Evolutionary conservation across 345 rosid genomes (phyloP).

Genomic region (Aegle marmelos): DNA sequence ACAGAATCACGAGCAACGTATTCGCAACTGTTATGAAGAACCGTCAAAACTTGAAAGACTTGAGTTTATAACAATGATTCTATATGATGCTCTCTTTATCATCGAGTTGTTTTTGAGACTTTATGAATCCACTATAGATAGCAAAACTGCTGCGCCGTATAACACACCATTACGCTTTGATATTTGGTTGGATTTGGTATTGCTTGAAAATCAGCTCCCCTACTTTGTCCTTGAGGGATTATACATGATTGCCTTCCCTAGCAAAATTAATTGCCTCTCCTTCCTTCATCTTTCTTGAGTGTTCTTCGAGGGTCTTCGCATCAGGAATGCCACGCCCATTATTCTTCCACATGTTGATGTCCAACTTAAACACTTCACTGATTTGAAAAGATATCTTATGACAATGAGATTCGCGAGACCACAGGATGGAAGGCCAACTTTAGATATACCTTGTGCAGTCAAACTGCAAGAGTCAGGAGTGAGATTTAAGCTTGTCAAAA

Average conservation of each 20-base stretch:
- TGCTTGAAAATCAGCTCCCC: background rate
- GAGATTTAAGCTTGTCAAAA: background rate
- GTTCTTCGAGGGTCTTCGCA: accelerated
- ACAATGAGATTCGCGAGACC: too few species aligned
- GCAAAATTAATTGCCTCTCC: accelerated
- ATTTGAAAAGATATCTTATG: background rate
- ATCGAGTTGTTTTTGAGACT: background rate
- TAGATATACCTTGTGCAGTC: background rate
- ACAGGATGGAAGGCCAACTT: accelerated
- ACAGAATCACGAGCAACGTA: accelerated
- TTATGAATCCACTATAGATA: too few species aligned
- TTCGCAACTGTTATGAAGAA: background rate
- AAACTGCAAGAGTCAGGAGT: background rate
- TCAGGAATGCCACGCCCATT: too few species aligned
- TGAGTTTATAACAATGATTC: background rate
- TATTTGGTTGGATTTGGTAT: too few species aligned
- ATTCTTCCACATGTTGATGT: too few species aligned
- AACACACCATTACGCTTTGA: accelerated
- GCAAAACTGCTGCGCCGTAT: too few species aligned
- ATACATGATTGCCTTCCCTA: background rate
- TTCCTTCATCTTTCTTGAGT: background rate
- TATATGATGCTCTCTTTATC: background rate
- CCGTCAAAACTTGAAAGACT: accelerated
- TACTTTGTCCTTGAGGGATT: background rate
- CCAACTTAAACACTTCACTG: background rate